Conservation (phyloP, 805 yeast species). For the Phaffomyces antillensis region DNA sequence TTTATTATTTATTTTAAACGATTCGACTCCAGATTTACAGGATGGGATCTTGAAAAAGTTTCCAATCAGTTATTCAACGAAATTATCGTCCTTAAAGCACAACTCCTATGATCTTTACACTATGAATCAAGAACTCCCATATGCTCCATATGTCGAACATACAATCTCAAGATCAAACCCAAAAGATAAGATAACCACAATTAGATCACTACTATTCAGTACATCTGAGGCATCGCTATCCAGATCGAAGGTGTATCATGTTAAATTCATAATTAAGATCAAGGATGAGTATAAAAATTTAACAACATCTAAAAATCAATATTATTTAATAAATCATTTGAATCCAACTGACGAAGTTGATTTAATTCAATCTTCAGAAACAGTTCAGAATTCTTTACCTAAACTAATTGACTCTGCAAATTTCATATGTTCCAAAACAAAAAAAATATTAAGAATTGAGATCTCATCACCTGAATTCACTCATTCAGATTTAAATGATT, state of each 20-base stretch:
- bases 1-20: conserved; percentile 24
- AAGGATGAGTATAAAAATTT: conserved; percentile 11
- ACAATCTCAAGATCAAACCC: conserved; percentile 10
- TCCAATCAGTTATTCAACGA: conserved; percentile 25
- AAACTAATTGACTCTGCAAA: conserved; percentile 38
- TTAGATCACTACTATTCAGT: conserved; percentile 26
- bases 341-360: conserved; percentile 26
- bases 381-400: conserved; percentile 24
- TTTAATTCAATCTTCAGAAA: conserved; percentile 15
- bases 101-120: conserved; percentile 20
- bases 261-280: conserved; percentile 29
- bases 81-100: conserved; percentile 14
- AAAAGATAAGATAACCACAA: conserved; percentile 17
- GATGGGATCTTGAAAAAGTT: conserved; percentile 25
- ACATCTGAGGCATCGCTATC: conserved; percentile 20
- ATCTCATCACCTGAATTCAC: conserved; percentile 46
- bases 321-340: conserved; percentile 23
- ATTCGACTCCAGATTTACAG: conserved; percentile 4
- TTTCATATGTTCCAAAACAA: conserved; percentile 38
- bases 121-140: conserved; percentile 22
- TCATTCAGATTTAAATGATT: conserved; percentile 37
- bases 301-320: conserved; percentile 25
- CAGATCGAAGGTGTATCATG: conserved; percentile 24
- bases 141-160: conserved; percentile 19
- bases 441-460: conserved; percentile 44